phyloP scores from a whole-genome alignment of 306 rosid genomes.

The Dryas drummondii region DNA sequence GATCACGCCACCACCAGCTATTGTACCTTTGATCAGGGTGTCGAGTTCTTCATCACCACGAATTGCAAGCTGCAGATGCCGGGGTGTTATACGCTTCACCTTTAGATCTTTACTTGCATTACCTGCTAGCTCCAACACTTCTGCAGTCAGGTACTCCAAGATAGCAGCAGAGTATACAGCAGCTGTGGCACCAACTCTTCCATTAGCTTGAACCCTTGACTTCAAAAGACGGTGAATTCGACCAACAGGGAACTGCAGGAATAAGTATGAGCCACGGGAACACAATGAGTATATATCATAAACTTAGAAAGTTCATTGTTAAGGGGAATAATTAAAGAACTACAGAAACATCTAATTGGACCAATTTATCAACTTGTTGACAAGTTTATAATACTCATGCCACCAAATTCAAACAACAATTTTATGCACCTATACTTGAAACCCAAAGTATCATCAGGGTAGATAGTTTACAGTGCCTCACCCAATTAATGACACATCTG shows the following conservation, averaged over 20 bases:
- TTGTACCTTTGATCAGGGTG: slow-evolving; percentile 39
- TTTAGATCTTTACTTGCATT: slow-evolving; percentile 41
- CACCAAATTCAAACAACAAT: not conserved
- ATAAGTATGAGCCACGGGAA: not conserved
- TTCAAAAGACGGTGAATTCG: slow-evolving; percentile 38
- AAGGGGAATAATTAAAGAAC: not conserved
- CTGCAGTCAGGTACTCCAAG: slow-evolving; percentile 35
- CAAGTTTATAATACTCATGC: not conserved
- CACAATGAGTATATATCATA: not conserved
- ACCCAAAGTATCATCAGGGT: not conserved
- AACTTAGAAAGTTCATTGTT: not conserved
- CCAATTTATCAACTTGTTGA: not conserved
- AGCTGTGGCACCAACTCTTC: slow-evolving; percentile 40
- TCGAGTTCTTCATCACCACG: slow-evolving; percentile 35
- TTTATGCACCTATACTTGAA: not conserved
- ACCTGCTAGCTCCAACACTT: slow-evolving; percentile 41
- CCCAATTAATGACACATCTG: not conserved
- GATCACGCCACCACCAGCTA: slow-evolving; percentile 40
- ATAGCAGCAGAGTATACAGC: slow-evolving; percentile 37
- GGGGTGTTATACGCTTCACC: slow-evolving; percentile 40
- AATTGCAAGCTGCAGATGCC: slow-evolving; percentile 41
- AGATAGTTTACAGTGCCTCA: not conserved
- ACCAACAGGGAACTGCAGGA: slow-evolving; percentile 35
- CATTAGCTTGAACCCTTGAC: slow-evolving; percentile 28
- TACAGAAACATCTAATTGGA: not conserved